These are phyloP conservation scores for Coemansia sp. DNA, from an alignment of 192 early-diverging fungal genomes.

Conservation along the genomic window DNA sequence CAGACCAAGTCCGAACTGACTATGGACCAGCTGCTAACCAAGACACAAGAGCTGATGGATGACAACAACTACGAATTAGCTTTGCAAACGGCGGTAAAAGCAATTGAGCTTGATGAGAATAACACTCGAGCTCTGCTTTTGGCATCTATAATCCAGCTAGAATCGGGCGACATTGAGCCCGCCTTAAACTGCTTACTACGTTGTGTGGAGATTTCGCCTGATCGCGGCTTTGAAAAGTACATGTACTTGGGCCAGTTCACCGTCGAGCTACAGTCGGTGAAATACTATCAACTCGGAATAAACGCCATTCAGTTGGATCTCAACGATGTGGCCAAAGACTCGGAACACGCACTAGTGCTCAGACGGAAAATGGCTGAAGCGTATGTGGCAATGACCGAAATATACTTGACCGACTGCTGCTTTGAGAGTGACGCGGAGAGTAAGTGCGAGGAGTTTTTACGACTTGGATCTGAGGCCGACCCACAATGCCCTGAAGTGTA, in stretches of 20 bases:
- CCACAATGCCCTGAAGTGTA: conserved; percentile 79
- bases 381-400: conserved; percentile 92
- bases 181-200: conserved; percentile 60
- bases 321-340: conserved; percentile 24
- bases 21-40: conserved; percentile 60
- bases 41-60: conserved; percentile 70
- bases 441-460: conserved; percentile 61
- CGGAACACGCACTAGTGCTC: conserved; percentile 48
- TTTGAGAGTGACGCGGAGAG: conserved; percentile 88
- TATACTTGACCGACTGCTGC: conserved; percentile 97
- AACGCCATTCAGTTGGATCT: conserved; percentile 64
- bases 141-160: conserved; percentile 75
- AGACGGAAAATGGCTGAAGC: conserved; percentile 75
- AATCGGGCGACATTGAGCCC: conserved; percentile 65
- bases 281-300: conserved; percentile 71
- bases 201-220: conserved; percentile 64
- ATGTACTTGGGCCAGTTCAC: conserved; percentile 85
- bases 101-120: conserved; percentile 60
- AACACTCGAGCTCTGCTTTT: conserved; percentile 65
- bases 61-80: conserved; percentile 74
- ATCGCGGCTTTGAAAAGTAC: conserved; percentile 73
- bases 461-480: conserved; percentile 66
- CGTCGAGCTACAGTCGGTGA: conserved; percentile 64
- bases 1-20: conserved; percentile 44
- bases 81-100: conserved; percentile 65